Base-by-base conservation (phyloP, 2,329 filamentous ascomycete genomes). In the Myriosclerotinia curreyana region DNA sequence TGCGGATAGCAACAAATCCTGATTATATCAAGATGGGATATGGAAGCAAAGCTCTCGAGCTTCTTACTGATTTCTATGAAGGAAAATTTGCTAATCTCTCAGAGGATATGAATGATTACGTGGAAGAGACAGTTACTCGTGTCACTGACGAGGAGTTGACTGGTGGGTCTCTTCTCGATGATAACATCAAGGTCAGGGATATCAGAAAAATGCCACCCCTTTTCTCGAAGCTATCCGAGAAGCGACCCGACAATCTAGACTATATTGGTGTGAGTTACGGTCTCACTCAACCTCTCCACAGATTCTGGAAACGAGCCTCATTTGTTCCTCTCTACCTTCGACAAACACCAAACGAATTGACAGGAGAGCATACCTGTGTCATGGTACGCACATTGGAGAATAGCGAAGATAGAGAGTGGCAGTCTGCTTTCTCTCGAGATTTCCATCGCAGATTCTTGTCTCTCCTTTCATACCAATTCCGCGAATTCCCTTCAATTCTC, bases 261-360 rank as follows among this genome's bases (percentile, higher is more conserved):
- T 99, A 98, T 73, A 77, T 99, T 20, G 95, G 96, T 74, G 96
- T 99, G 58, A 96, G 91, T 73, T 99, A 96, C 75, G 96, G 95
- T 61, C 81, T 99, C 64, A 99, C 95, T 0, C 82, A 87, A 48
- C 83, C 86, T 17, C 85, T 99, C 17, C 95, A 96, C 79, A 96
- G 91, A 74, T 99, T 99, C 81, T 99, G 95, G 95, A 96, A 97
- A 78, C 89, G 90, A 44, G 86, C 89, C 20, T 82, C 82, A 0
- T 99, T 97, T 75, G 86, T 87, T 2, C 95, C 95, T 0, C 91
- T 99, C 0, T 99, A 99, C 73, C 83, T 99, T 17, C 86, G 95
- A 42, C 95, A 99, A 79, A 99, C 96, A 2, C 83, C 95, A 60
- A 99, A 98, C 74, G 95, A 98, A 64, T 82, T 99, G 53, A 99